These are phyloP conservation scores for Arctostaphylos glauca DNA, from an alignment of 148 eudicot genomes.

Conservation along the genomic window DNA sequence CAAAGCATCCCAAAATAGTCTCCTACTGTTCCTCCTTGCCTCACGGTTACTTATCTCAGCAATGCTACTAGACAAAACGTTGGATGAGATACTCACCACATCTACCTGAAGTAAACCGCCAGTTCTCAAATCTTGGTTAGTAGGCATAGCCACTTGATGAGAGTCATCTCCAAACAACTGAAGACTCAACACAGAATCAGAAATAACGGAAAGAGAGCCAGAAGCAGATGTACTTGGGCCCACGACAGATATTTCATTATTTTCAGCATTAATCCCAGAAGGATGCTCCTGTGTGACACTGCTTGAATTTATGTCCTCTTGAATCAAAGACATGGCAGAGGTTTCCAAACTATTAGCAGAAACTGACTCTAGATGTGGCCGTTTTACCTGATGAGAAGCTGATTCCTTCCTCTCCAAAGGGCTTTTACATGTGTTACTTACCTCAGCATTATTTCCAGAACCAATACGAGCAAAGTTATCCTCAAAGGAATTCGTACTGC, in stretches of 20 bases:
- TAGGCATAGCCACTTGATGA: conserved; percentile 15
- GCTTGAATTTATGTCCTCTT: conserved; percentile 12
- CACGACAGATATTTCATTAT: conserved; percentile 15
- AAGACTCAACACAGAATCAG: conserved; percentile 27
- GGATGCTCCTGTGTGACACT: conserved; percentile 20
- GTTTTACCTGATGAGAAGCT: conserved; percentile 7
- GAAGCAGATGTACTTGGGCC: conserved; percentile 12
- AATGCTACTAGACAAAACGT: conserved; percentile 33
- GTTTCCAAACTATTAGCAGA: conserved; percentile 13
- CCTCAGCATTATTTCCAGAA: conserved; percentile 16
- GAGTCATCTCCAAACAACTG: conserved; percentile 25
- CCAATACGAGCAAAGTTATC: conserved; percentile 13
- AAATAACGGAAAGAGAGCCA: conserved; percentile 24
- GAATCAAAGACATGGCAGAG: neutral
- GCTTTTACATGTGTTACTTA: neutral
- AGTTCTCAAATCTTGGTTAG: conserved; percentile 26
- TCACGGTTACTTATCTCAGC: conserved; percentile 55
- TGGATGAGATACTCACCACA: conserved; percentile 55
- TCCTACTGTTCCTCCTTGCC: conserved; percentile 64
- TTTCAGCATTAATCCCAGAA: conserved; percentile 11
- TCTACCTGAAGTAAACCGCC: conserved; percentile 52
- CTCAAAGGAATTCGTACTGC: conserved; percentile 14
- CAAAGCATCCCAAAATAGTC: conserved; percentile 72
- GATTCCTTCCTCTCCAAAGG: conserved; percentile 1
- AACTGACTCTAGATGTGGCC: conserved; percentile 2